Conservation (phyloP, 768 basidiomycete genomes). For the Amanita exitialis region DNA sequence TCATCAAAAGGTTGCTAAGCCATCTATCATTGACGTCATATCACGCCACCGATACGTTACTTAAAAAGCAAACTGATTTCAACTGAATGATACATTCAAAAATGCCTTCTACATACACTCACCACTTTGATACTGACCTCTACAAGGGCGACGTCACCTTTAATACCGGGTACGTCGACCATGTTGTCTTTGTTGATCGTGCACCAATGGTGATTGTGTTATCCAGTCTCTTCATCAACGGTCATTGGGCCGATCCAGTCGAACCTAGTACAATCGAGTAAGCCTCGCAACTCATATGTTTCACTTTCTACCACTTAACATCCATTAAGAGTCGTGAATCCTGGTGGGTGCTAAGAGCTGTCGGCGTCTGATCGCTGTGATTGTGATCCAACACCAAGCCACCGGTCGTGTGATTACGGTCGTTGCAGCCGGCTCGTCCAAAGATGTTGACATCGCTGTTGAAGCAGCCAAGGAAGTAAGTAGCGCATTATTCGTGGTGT, state of each 20-base stretch:
- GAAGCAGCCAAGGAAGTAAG: conserved; percentile 35
- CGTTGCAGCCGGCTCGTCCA: conserved; percentile 46
- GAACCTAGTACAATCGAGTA: background rate
- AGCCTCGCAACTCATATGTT: background rate
- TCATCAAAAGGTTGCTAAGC: too few species aligned
- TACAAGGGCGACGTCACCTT: conserved; percentile 14
- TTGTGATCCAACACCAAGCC: conserved; percentile 24
- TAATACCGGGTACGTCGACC: conserved; percentile 9
- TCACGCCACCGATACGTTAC: too few species aligned
- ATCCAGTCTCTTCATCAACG: conserved; percentile 5
- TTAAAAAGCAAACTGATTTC: conserved; percentile 14
- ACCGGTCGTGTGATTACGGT: conserved; percentile 53
- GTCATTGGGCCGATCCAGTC: background rate
- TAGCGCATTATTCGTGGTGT: too few species aligned
- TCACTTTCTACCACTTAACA: background rate
- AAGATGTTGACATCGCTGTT: conserved; percentile 74
- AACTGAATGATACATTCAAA: conserved; percentile 19
- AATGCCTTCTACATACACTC: conserved; percentile 14
- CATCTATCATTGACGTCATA: too few species aligned
- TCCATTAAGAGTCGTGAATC: conserved; percentile 43
- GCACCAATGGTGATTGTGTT: too few species aligned
- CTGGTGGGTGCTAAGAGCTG: conserved; percentile 20
- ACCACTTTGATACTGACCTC: conserved; percentile 12
- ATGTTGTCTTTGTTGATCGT: too few species aligned
- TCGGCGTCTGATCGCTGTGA: background rate